Evolutionary conservation across 2,329 filamentous ascomycete species (phyloP).

Genomic region (Blumeria graminis): DNA sequence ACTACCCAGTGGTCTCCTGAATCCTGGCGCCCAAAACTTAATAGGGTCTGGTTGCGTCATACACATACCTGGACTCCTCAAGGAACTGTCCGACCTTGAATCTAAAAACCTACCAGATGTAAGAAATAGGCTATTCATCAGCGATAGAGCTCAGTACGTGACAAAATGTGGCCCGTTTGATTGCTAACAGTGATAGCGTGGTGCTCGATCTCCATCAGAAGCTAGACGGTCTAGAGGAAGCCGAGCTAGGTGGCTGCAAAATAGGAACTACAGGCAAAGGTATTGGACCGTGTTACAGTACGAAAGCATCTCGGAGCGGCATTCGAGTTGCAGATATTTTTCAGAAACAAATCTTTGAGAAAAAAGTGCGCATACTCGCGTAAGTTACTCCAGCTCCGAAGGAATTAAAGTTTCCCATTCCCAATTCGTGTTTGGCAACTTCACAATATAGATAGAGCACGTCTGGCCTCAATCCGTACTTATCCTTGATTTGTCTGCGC

Average conservation of each 20-base stretch:
- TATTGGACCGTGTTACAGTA: constrained; percentile 32
- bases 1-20: constrained; percentile 45
- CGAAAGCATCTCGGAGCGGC: constrained; percentile 39
- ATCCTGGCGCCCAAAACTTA: constrained; percentile 44
- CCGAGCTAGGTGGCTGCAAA: constrained; percentile 20
- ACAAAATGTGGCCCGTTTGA: not conserved
- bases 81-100: constrained; percentile 35
- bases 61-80: constrained; percentile 41
- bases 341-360: constrained; percentile 38
- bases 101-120: constrained; percentile 31
- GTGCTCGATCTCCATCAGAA: constrained; percentile 39
- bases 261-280: constrained; percentile 24
- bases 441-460: too few species aligned
- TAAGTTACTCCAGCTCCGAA: not conserved
- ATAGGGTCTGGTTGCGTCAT: constrained; percentile 48
- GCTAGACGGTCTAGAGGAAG: constrained; percentile 44
- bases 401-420: not conserved
- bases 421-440: too few species aligned
- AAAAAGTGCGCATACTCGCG: constrained; percentile 36
- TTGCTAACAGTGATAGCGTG: constrained; percentile 13
- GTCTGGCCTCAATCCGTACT: not conserved
- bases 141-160: constrained; percentile 18
- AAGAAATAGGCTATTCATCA: constrained; percentile 32
- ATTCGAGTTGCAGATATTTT: constrained; percentile 45
- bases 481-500: not conserved